Base-by-base conservation (phyloP, 2,329 filamentous ascomycete species). In the Coniochaeta sp. region DNA sequence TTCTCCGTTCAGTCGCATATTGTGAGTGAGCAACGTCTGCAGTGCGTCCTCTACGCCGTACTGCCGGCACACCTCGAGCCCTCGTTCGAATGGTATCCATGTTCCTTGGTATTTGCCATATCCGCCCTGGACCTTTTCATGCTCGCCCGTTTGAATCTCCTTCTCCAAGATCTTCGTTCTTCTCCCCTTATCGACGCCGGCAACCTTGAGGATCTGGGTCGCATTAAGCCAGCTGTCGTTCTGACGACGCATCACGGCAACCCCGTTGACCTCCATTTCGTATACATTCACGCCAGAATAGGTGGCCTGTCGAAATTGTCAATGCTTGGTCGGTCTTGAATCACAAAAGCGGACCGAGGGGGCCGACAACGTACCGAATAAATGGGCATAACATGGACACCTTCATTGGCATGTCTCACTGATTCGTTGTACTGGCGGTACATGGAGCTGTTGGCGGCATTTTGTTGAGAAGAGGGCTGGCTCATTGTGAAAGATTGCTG, bases 91-190 rank as follows among this genome's bases (percentile, higher is more conserved):
- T 70, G 89, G 91, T 70, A 99, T 96, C 95, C 95, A 99, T 2
- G 95, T 99, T 60, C 95, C 95, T 78, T 99, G 95, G 70, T 99
- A 99, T 78, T 98, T 98, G 65, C 95, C 95, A 70, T 99, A 99
- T 6, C 95, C 95, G 36, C 95, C 95, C 73, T 99, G 95, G 2
- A 99, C 93, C 75, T 99, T 99, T 74, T 99, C 95, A 74, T 99
- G 93, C 71, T 96, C 91, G 69, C 95, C 95, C 0, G 90, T 95
- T 64, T 96, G 86, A 62, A 99, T 96, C 74, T 99, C 95, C 76
- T 98, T 98, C 73, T 99, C 95, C 58, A 99, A 81, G 8, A 98
- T 96, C 75, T 98, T 98, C 61, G 95, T 98, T 67, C 95, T 89
- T 76, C 96, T 96, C 62, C 93, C 95, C 77, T 99, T 99, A 71